Percentiles rank a stretch among this genome's conserved stretches.
These are phyloP conservation scores for Aspergillus haitiensis DNA, from an alignment of 495 filamentous ascomycete genomes.

Conservation along the genomic window DNA sequence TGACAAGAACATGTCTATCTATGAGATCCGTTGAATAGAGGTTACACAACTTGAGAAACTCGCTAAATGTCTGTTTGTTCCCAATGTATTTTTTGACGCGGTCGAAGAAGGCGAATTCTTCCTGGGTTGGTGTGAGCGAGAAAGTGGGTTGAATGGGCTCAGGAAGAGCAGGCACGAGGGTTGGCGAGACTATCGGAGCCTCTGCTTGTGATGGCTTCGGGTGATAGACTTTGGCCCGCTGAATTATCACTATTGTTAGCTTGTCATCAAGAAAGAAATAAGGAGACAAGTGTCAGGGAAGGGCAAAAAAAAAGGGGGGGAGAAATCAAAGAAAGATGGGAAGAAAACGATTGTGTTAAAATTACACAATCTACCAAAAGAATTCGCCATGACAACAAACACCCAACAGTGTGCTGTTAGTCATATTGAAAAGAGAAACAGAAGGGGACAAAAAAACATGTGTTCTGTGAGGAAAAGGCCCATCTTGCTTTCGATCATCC, in stretches of 20 bases:
- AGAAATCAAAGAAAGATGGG: not conserved
- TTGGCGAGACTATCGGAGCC: conserved; percentile 74
- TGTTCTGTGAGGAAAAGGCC: no score
- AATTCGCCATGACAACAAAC: no score
- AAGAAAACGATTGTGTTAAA: no score
- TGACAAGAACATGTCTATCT: conserved; percentile 72
- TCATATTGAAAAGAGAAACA: no score
- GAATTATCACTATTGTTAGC: conserved; percentile 11
- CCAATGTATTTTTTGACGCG: conserved; percentile 93
- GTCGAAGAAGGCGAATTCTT: conserved; percentile 93
- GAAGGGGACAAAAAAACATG: no score
- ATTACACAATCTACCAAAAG: no score
- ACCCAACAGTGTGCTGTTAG: no score
- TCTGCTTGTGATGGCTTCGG: conserved; percentile 64
- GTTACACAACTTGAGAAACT: conserved; percentile 95
- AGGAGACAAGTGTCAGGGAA: not conserved
- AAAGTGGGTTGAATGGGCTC: conserved; percentile 75
- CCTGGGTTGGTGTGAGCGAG: conserved; percentile 58
- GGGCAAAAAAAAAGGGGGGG: not conserved
- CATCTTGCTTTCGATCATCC: not conserved
- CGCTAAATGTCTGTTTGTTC: conserved; percentile 86
- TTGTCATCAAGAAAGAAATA: not conserved
- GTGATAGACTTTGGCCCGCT: conserved; percentile 65
- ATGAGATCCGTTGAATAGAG: conserved; percentile 90
- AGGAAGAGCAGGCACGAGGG: conserved; percentile 80